phyloP scores from a whole-genome alignment of 306 rosid genomes.

The Purshia tridentata region DNA sequence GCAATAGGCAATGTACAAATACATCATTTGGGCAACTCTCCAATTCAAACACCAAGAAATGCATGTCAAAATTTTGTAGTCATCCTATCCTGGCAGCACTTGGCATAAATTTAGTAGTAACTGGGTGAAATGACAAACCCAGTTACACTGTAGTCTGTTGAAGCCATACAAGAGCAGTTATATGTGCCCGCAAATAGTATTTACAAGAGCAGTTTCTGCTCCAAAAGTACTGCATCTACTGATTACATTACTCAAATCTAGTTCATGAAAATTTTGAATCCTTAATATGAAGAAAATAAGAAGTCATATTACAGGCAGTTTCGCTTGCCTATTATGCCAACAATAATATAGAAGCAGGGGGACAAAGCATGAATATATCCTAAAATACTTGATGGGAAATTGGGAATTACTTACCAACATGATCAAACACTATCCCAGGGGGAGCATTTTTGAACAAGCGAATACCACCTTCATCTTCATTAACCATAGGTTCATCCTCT shows the following conservation, averaged over 20 bases:
- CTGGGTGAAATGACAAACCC: background rate
- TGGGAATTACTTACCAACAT: constrained; percentile 42
- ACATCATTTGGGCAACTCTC: background rate
- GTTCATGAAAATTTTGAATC: constrained; percentile 7
- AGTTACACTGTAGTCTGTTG: background rate
- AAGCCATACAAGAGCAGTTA: no score
- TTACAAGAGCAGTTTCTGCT: no score
- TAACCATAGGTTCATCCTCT: constrained; percentile 39
- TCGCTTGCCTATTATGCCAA: constrained; percentile 15
- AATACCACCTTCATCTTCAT: constrained; percentile 57
- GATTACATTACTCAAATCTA: constrained; percentile 10
- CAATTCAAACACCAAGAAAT: background rate
- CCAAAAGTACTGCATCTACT: no score
- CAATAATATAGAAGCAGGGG: constrained; percentile 22
- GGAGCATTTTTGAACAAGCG: constrained; percentile 80
- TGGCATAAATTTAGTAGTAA: background rate
- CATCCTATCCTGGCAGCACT: background rate
- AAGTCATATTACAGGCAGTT: background rate
- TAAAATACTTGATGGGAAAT: constrained; percentile 18
- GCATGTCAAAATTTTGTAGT: constrained; percentile 6
- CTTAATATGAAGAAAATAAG: constrained; percentile 16
- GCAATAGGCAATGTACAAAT: constrained; percentile 17
- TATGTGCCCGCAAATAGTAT: no score
- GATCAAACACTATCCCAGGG: constrained; percentile 73
- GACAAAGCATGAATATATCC: background rate